A percentile compares a stretch with the other conserved stretches of the same genome.
Evolutionary conservation across 306 rosid genomes (phyloP).

Genomic region (Fragaria ananassa): DNA sequence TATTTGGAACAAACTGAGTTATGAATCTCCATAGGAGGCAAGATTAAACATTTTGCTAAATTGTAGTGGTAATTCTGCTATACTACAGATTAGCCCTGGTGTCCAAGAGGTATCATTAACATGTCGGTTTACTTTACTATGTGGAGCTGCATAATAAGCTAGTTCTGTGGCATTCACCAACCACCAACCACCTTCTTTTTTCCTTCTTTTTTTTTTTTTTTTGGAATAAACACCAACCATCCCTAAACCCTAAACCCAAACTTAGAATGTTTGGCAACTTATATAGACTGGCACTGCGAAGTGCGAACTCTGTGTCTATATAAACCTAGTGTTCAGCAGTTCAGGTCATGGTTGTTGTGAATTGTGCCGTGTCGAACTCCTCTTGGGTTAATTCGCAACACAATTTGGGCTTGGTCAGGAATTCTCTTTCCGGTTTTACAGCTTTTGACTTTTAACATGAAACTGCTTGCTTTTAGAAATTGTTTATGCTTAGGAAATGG

Average conservation of each 20-base stretch:
- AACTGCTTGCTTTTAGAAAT: neutral
- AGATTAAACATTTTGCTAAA: neutral
- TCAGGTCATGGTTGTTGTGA: neutral
- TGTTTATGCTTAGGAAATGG: neutral
- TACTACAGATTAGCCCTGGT: neutral
- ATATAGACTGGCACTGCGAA: neutral
- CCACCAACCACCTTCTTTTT: no score
- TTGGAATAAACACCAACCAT: neutral
- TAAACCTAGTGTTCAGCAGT: neutral
- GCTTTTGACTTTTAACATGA: neutral
- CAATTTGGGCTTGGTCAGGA: neutral
- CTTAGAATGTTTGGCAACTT: conserved; percentile 8
- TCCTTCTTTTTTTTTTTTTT: no score
- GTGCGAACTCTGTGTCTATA: neutral
- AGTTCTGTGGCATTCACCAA: conserved; percentile 5
- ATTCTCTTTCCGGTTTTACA: neutral
- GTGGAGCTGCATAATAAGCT: neutral
- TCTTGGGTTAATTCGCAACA: neutral
- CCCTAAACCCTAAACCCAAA: no score
- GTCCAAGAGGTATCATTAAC: neutral
- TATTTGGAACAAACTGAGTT: neutral
- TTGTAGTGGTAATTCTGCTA: neutral
- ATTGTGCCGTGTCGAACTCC: neutral
- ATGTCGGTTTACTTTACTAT: neutral
- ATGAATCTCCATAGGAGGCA: neutral